Evolutionary conservation across 1,139 yeast species (phyloP), one percentile per base, ranked within the genome.

Genomic region (Debaryomyces singareniensis): DNA sequence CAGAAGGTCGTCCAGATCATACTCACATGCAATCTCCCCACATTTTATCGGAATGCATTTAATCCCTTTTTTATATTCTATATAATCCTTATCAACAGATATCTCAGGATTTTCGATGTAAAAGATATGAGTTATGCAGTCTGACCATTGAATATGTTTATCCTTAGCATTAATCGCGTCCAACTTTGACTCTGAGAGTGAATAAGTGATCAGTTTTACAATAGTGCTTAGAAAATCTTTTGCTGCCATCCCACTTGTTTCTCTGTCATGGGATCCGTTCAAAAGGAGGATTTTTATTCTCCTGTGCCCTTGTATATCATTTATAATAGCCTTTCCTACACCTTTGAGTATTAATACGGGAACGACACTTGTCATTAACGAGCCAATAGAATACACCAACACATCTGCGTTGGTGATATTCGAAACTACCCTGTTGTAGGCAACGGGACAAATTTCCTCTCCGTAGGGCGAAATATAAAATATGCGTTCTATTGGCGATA

Each of bases 391-490:
- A 47, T 78, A 86, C 0, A 89, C 63, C 1, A 87, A 55, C 10
- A 72, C 68, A 29, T 78, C 72, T 0, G 83, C 63, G 7, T 60
- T 49, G 13, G 68, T 51, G 3, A 86, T 51, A 14, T 74, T 65
- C 0, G 72, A 53, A 1, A 75, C 51, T 0, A 81, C 91, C 35
- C 84, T 62, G 5, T 75, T 58, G 41, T 81, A 81, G 2, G 93
- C 91, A 15, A 66, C 55, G 3, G 96, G 96, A 40, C 79, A 74
- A 20, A 85, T 82, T 47, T 86, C 96, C 46, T 83, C 86, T 1
- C 95, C 95, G 45, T 83, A 84, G 0, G 94, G 93, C 20, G 89
- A 83, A 29, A 87, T 81, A 48, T 89, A 89, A 44, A 78, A 79
- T 5, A 87, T 72, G 16, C 91, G 58, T 24, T 71, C 65, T 10